Percentiles rank a stretch among this genome's conserved stretches.
Conservation (phyloP, 2,329 filamentous ascomycete species). For the Ophiostoma quercus region DNA sequence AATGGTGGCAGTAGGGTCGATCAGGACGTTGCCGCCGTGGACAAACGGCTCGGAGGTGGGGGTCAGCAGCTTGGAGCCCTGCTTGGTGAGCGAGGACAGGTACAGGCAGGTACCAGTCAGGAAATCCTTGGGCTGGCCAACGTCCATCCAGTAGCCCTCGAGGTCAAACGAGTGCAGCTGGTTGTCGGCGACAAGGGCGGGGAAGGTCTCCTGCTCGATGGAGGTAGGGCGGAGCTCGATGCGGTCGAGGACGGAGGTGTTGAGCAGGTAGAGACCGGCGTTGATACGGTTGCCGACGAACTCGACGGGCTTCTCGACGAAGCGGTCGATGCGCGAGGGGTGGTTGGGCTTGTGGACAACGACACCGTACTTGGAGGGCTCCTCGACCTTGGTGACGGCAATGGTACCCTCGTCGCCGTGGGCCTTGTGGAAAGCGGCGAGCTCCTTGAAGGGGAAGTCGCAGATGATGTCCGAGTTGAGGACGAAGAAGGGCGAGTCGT, state of each 20-base stretch:
- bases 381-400: constrained; percentile 97
- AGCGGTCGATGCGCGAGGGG: constrained; percentile 88
- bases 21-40: constrained; percentile 89
- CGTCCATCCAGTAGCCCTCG: constrained; percentile 99
- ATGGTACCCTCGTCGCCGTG: constrained; percentile 97
- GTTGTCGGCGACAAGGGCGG: constrained; percentile 81
- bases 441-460: constrained; percentile 89
- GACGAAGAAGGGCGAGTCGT: constrained; percentile 93
- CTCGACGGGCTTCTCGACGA: constrained; percentile 98
- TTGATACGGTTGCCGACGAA: constrained; percentile 99
- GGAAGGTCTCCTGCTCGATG: constrained; percentile 99
- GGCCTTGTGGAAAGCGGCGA: constrained; percentile 83
- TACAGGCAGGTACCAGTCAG: constrained; percentile 93
- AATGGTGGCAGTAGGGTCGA: constrained; percentile 90
- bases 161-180: constrained; percentile 93
- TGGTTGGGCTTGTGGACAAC: constrained; percentile 95
- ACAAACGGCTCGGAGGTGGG: constrained; percentile 71
- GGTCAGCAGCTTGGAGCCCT: constrained; percentile 76
- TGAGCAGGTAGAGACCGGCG: constrained; percentile 95
- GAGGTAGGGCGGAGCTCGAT: constrained; percentile 96
- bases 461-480: constrained; percentile 98
- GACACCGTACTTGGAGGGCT: constrained; percentile 98
- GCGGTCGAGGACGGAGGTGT: constrained; percentile 80
- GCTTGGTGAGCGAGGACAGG: constrained; percentile 87
- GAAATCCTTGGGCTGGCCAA: constrained; percentile 98